Percentiles rank a stretch among this genome's conserved stretches.
Evolutionary conservation across 768 basidiomycete species (phyloP).

Genomic region (Hericium coralloides): DNA sequence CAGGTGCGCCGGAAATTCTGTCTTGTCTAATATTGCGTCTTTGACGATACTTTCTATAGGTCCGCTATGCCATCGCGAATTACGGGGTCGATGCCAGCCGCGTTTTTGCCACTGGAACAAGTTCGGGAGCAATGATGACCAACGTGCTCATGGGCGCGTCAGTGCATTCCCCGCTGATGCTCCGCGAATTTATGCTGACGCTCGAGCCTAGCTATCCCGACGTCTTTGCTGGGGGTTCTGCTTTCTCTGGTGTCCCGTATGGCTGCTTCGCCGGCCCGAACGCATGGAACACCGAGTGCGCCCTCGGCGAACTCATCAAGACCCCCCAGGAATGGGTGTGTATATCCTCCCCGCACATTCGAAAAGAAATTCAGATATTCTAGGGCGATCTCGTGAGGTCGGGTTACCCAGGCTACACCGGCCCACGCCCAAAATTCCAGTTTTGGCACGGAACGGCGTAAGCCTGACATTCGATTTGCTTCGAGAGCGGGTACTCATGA

Average conservation of each 20-base stretch:
- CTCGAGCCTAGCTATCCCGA: slow-evolving; percentile 17
- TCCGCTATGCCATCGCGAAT: slow-evolving; percentile 39
- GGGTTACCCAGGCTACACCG: slow-evolving; percentile 42
- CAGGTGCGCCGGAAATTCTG: slow-evolving; percentile 19
- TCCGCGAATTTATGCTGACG: no score
- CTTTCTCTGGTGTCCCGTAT: slow-evolving; percentile 44
- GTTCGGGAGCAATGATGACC: slow-evolving; percentile 55
- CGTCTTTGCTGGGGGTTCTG: slow-evolving; percentile 38
- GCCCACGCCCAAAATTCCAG: slow-evolving; percentile 41
- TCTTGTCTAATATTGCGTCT: no score
- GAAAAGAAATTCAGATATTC: no score
- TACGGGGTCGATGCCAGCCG: slow-evolving; percentile 35
- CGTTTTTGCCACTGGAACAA: slow-evolving; percentile 43
- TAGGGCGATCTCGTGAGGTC: no score
- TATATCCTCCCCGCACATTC: slow-evolving; percentile 11
- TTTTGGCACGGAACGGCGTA: slow-evolving; percentile 45
- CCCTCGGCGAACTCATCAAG: neutral
- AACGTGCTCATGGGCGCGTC: slow-evolving; percentile 39
- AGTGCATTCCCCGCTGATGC: no score
- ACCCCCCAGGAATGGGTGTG: slow-evolving; percentile 15
- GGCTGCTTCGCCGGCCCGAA: slow-evolving; percentile 41
- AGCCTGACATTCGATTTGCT: neutral
- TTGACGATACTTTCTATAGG: no score
- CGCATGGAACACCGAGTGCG: slow-evolving; percentile 40
- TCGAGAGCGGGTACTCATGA: no score